phyloP scores from a whole-genome alignment of 2,329 filamentous ascomycete genomes.

The Saccharata proteae region DNA sequence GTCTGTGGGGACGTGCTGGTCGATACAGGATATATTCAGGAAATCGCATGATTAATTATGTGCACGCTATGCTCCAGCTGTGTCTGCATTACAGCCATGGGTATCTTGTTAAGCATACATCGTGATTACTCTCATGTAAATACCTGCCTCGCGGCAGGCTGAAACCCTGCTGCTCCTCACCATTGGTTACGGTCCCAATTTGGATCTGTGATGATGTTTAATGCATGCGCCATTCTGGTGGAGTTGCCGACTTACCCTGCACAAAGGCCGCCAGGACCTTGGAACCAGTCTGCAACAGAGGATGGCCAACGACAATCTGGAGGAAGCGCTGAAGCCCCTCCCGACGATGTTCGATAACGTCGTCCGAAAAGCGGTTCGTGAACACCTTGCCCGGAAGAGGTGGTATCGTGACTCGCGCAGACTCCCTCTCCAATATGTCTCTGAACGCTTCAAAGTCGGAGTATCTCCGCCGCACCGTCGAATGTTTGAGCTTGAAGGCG shows the following conservation, averaged over 20 bases:
- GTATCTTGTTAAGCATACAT: too few species aligned
- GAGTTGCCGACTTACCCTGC: conserved; percentile 53
- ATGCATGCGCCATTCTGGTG: neutral
- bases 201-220: conserved; percentile 6
- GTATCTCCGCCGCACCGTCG: conserved; percentile 82
- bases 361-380: conserved; percentile 94
- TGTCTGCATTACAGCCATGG: too few species aligned
- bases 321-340: conserved; percentile 90
- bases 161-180: too few species aligned
- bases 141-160: too few species aligned
- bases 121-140: too few species aligned
- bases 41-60: too few species aligned
- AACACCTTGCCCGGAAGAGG: conserved; percentile 95
- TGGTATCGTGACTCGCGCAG: conserved; percentile 86
- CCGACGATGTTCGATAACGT: conserved; percentile 89
- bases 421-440: conserved; percentile 93
- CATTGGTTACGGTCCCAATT: conserved; percentile 10
- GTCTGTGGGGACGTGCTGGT: too few species aligned
- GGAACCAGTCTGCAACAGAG: conserved; percentile 90
- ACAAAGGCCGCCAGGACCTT: conserved; percentile 95
- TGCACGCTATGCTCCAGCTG: too few species aligned
- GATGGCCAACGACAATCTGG: conserved; percentile 95
- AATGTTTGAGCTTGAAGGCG: conserved; percentile 84
- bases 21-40: too few species aligned
- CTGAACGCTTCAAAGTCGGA: conserved; percentile 98